Evolutionary conservation across 2,329 filamentous ascomycete species (phyloP).

Genomic region (Xylaria hypoxylon): DNA sequence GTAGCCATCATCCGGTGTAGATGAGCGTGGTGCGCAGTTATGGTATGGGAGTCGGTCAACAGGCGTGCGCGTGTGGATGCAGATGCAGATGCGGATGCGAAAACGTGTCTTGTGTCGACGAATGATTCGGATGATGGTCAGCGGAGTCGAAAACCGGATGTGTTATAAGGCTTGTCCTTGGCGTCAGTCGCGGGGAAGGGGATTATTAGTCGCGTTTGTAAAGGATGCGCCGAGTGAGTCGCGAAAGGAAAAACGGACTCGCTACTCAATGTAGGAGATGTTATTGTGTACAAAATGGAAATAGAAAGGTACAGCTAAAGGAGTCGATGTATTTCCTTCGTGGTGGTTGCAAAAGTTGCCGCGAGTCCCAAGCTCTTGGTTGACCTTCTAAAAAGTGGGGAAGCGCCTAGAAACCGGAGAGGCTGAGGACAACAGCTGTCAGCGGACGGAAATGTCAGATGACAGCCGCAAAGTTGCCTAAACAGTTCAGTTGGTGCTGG

Average conservation of each 20-base stretch:
- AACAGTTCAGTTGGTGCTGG: slow-evolving; percentile 21
- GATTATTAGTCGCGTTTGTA: slow-evolving; percentile 34
- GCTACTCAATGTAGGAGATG: slow-evolving; percentile 27
- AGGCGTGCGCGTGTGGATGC: slow-evolving; percentile 20
- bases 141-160: slow-evolving; percentile 38
- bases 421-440: slow-evolving; percentile 36
- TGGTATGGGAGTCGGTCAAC: slow-evolving; percentile 4
- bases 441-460: slow-evolving; percentile 3
- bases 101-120: slow-evolving; percentile 22
- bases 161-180: slow-evolving; percentile 46
- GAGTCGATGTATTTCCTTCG: slow-evolving; percentile 37
- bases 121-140: slow-evolving; percentile 33
- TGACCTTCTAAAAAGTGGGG: slow-evolving; percentile 44
- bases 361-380: slow-evolving; percentile 46
- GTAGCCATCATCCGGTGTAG: slow-evolving; percentile 53
- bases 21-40: slow-evolving; percentile 26
- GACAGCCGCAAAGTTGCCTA: slow-evolving; percentile 3
- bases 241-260: slow-evolving; percentile 27
- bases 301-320: slow-evolving; percentile 31
- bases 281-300: slow-evolving; percentile 34
- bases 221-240: slow-evolving; percentile 31
- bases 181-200: slow-evolving; percentile 41
- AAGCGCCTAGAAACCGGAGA: slow-evolving; percentile 28
- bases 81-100: slow-evolving; percentile 3
- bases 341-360: slow-evolving; percentile 48